phyloP scores from a whole-genome alignment of 2,329 filamentous ascomycete genomes.

The Purpureocillium takamizusanense region DNA sequence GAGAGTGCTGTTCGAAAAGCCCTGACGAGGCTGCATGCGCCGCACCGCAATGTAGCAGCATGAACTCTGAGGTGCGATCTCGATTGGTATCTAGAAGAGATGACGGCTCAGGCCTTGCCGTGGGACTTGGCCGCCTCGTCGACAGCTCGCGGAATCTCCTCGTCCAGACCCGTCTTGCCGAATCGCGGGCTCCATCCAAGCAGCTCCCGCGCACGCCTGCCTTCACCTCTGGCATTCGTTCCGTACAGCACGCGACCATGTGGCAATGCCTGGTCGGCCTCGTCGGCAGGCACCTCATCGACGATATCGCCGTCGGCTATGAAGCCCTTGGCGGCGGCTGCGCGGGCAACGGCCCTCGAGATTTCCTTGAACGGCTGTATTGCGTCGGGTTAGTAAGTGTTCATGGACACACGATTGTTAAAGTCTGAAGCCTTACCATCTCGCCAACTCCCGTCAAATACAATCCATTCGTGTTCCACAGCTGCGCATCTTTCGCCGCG shows the following conservation, averaged over 20 bases:
- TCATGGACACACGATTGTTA: constrained; percentile 17
- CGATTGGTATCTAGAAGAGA: too few relatives aligned
- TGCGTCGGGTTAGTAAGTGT: too few relatives aligned
- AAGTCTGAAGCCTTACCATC: constrained; percentile 12
- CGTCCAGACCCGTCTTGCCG: too few relatives aligned
- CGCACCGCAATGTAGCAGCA: too few relatives aligned
- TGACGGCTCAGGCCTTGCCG: too few relatives aligned
- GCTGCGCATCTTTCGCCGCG: constrained; percentile 5
- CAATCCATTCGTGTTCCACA: constrained; percentile 29
- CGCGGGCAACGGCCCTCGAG: too few relatives aligned
- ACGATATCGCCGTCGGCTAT: too few relatives aligned
- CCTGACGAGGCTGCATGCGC: too few relatives aligned
- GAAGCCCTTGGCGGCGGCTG: too few relatives aligned
- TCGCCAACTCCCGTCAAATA: constrained; percentile 22
- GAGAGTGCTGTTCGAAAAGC: too few relatives aligned
- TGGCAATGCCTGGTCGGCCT: constrained; percentile 33
- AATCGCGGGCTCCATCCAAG: constrained; percentile 43
- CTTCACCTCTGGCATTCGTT: constrained; percentile 44
- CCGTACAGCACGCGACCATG: constrained; percentile 43
- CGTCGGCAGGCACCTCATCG: constrained; percentile 17
- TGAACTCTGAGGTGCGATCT: too few relatives aligned
- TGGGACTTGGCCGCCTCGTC: neutral
- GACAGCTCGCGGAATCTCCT: neutral
- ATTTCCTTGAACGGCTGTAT: too few relatives aligned
- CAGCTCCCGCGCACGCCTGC: constrained; percentile 40